Conservation (phyloP, 202 grass and related monocot species). For the Zoysia matrella region DNA sequence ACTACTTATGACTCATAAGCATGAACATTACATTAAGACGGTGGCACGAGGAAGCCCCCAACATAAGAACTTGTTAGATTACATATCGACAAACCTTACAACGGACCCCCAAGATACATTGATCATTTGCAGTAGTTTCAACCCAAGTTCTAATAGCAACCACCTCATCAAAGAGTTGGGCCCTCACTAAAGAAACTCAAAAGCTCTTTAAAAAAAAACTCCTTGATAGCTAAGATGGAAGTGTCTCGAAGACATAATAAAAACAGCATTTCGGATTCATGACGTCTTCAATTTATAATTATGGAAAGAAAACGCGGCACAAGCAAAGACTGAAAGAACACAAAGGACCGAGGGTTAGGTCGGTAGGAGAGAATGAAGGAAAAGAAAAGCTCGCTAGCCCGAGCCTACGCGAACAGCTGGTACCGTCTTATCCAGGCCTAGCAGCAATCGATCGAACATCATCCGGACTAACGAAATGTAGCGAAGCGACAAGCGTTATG, state of each 20-base stretch:
- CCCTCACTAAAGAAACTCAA: neutral
- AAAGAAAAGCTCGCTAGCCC: neutral
- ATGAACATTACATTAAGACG: neutral
- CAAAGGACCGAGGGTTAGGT: neutral
- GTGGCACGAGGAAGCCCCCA: neutral
- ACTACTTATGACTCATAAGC: neutral
- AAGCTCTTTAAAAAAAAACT: neutral
- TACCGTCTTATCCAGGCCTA: neutral
- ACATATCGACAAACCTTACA: neutral
- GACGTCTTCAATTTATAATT: neutral
- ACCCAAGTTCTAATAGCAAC: neutral
- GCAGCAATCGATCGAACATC: constrained; percentile 41
- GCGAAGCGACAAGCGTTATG: neutral
- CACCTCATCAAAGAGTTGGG: neutral
- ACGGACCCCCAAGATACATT: neutral
- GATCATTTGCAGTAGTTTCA: neutral
- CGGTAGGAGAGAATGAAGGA: neutral
- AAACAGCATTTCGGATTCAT: neutral
- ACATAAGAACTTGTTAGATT: neutral
- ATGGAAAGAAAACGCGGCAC: neutral
- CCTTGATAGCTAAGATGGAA: neutral
- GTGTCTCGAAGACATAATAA: neutral
- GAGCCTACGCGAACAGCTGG: neutral
- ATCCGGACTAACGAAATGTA: neutral
- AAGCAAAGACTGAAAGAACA: neutral